phyloP scores from a whole-genome alignment of 371 early-diverging fungal genomes.

The Cokeromyces recurvatus region DNA sequence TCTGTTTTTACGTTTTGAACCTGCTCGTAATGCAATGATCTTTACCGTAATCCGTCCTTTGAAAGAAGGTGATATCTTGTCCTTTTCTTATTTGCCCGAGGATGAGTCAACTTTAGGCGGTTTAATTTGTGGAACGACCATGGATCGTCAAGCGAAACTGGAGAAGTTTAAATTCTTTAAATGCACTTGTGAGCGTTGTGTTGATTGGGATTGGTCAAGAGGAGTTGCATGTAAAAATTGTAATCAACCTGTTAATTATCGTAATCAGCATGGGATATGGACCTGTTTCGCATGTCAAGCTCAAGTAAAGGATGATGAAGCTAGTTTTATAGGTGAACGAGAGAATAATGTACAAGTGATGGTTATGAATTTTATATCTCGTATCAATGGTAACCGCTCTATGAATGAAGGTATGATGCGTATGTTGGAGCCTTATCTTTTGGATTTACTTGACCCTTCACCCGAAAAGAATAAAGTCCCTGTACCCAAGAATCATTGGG shows the following conservation, averaged over 20 bases:
- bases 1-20: constrained; percentile 40
- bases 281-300: constrained; percentile 16
- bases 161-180: constrained; percentile 42
- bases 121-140: constrained; percentile 33
- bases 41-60: constrained; percentile 32
- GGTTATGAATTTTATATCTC: constrained; percentile 26
- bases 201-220: constrained; percentile 31
- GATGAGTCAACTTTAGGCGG: constrained; percentile 39
- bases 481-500: constrained; percentile 37
- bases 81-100: constrained; percentile 45
- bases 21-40: constrained; percentile 28
- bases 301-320: background rate
- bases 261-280: constrained; percentile 8
- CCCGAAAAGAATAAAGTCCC: constrained; percentile 7
- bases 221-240: constrained; percentile 19
- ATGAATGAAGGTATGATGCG: constrained; percentile 23
- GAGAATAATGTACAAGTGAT: constrained; percentile 24
- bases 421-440: constrained; percentile 40
- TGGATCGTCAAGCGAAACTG: constrained; percentile 26
- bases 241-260: background rate
- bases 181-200: constrained; percentile 39
- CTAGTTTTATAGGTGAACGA: constrained; percentile 18
- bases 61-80: constrained; percentile 25
- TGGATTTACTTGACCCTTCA: constrained; percentile 21
- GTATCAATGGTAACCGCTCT: constrained; percentile 19